These are phyloP conservation scores for Leccinum incarnatum DNA, from an alignment of 768 basidiomycete species.

Conservation along the genomic window DNA sequence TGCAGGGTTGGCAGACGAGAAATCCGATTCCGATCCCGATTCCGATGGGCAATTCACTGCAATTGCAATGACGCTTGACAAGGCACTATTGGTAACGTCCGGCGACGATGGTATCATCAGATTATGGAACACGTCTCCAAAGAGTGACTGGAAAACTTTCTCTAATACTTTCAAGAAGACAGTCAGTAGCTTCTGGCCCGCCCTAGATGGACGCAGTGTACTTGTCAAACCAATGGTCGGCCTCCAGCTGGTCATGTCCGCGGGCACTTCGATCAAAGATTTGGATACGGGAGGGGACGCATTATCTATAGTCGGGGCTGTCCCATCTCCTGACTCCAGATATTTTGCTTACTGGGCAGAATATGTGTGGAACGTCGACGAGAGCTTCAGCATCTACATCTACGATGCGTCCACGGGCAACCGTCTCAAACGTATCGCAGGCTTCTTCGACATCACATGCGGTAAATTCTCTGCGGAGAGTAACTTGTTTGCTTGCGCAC, in stretches of 20 bases:
- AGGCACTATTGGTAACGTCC: conserved; percentile 9
- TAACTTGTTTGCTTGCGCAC: conserved; percentile 13
- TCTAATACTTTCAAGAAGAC: background rate
- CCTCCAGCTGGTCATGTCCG: conserved; percentile 2
- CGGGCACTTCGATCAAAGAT: conserved; percentile 5
- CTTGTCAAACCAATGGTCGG: conserved; percentile 11
- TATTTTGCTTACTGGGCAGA: conserved; percentile 21
- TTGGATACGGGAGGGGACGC: conserved; percentile 12
- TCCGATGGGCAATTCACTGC: background rate
- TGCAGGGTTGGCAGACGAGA: no score
- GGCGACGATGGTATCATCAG: conserved; percentile 5
- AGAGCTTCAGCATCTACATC: conserved; percentile 18
- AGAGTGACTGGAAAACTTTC: conserved; percentile 7
- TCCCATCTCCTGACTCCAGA: conserved; percentile 14
- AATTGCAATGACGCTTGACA: conserved; percentile 11
- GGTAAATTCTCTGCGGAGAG: conserved; percentile 15
- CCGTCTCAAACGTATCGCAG: conserved; percentile 15
- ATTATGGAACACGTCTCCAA: conserved; percentile 13
- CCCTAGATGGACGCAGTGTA: conserved; percentile 11
- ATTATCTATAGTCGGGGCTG: background rate
- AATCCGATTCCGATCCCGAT: background rate
- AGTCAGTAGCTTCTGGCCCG: conserved; percentile 5
- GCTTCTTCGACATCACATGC: conserved; percentile 12
- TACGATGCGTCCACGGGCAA: conserved; percentile 14
- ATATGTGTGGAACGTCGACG: conserved; percentile 16